Conservation (phyloP, 305 asterid species). For the Fraxinus albicans region DNA sequence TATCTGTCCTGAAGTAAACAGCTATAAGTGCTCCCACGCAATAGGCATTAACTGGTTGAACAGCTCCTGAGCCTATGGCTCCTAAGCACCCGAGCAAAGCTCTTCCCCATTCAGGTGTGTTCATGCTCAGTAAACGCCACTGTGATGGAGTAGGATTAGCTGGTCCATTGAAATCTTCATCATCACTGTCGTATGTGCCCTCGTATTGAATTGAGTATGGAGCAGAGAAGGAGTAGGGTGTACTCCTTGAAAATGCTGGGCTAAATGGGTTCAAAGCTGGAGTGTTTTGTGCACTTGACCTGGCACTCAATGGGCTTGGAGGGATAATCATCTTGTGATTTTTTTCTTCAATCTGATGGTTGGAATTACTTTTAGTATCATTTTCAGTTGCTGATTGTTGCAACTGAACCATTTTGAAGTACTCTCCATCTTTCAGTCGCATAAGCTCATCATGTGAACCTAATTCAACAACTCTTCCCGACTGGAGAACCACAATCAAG, state of each 20-base stretch:
- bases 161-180: constrained; percentile 27
- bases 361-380: constrained; percentile 16
- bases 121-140: constrained; percentile 57
- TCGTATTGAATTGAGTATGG: constrained; percentile 70
- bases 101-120: constrained; percentile 56
- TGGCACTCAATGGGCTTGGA: constrained; percentile 53
- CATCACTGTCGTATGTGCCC: constrained; percentile 48
- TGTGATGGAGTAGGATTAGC: constrained; percentile 53
- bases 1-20: constrained; percentile 63
- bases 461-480: constrained; percentile 57
- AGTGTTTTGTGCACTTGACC: constrained; percentile 58
- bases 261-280: constrained; percentile 55
- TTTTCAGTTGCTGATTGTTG: constrained; percentile 41
- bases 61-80: constrained; percentile 80
- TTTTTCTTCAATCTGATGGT: constrained; percentile 31
- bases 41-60: constrained; percentile 82
- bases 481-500: constrained; percentile 49
- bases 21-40: constrained; percentile 71
- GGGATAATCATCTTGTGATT: constrained; percentile 35
- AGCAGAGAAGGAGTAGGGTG: constrained; percentile 45
- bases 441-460: constrained; percentile 70
- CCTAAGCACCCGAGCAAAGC: constrained; percentile 68
- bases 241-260: constrained; percentile 54
- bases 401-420: constrained; percentile 57
- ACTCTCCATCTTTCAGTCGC: constrained; percentile 52